Evolutionary conservation across 2,329 filamentous ascomycete species (phyloP), one percentile per base, ranked within the genome.

Genomic region (Phyllosticta citriasiana): DNA sequence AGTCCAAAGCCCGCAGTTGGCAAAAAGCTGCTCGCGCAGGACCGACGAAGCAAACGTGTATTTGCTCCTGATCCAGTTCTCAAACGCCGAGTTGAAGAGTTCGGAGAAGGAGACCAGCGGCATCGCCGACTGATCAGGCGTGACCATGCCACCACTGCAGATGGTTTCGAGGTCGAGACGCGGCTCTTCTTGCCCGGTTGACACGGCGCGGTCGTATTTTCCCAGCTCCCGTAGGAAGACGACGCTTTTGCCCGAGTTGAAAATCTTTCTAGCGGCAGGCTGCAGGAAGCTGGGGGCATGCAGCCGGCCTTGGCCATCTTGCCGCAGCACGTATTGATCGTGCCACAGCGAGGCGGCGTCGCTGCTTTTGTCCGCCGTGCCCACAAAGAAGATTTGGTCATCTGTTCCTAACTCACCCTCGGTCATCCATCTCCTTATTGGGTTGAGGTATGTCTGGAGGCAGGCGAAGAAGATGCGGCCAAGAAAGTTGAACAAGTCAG

Each of bases 161-260:
- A 88, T 80, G 1, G 77, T 73, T 1, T 81, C 77, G 63, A 85
- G 85, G 50, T 83, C 78, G n/a, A 90, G 72, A 3, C 63, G 64
- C 56, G 71, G 70, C 57, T 74, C 68, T 63, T 82, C 78, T n/a
- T 47, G 40, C 14, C 40, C 40, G 60, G 81, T 56, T 3, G 35
- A 53, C 5, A 56, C 47, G 8, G 60, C 12, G 22, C 26, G 9
- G 12, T 55, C 52, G 22, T 58, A 51, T 35, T 56, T 51, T 2
- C 53, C 56, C 10, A 96, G 78, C 55, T 87, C 83, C 63, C 86
- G 87, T n/a, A 97, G 76, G 53, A 97, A 88, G 1, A 94, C 84
- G 60, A 94, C 86, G 67, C 88, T 95, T 73, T 97, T 97, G 0
- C 93, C 93, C 1, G 90, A 87, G 1, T 87, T 91, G 67, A 96